A percentile compares a stretch with the other conserved stretches of the same genome.
Conservation (phyloP, 164 flowering plant species). For the Chimonanthus salicifolius region DNA sequence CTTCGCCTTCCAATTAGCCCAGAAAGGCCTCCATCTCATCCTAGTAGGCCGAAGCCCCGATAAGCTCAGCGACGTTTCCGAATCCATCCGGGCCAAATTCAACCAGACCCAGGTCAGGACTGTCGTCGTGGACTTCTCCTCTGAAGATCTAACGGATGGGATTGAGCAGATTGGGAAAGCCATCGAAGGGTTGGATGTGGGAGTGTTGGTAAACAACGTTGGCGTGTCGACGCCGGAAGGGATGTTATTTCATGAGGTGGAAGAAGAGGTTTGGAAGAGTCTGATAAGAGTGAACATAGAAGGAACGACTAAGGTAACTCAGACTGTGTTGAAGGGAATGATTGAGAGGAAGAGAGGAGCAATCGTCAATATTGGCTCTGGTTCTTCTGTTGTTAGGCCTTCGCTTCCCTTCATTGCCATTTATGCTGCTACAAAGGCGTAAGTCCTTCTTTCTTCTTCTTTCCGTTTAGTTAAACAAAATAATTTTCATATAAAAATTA, state of each 20-base stretch:
- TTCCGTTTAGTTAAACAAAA: too few relatives aligned
- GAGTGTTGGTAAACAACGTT: slow-evolving; percentile 76
- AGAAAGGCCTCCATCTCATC: slow-evolving; percentile 64
- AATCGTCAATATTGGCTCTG: slow-evolving; percentile 88
- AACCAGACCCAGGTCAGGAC: slow-evolving; percentile 46
- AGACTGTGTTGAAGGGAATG: slow-evolving; percentile 74
- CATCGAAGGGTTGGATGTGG: slow-evolving; percentile 74
- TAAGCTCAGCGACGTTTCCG: slow-evolving; percentile 57
- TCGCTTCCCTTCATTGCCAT: slow-evolving; percentile 84
- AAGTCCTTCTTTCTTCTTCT: slow-evolving; percentile 12
- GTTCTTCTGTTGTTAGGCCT: slow-evolving; percentile 72
- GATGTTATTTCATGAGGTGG: slow-evolving; percentile 80
- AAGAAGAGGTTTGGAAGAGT: slow-evolving; percentile 50
- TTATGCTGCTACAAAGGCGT: slow-evolving; percentile 95
- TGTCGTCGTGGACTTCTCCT: slow-evolving; percentile 64
- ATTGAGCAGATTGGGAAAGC: slow-evolving; percentile 41
- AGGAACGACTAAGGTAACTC: slow-evolving; percentile 76
- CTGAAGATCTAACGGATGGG: slow-evolving; percentile 66
- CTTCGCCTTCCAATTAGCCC: slow-evolving; percentile 77
- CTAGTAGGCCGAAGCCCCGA: slow-evolving; percentile 72
- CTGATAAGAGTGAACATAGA: slow-evolving; percentile 73
- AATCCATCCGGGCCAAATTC: slow-evolving; percentile 39
- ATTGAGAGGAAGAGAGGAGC: slow-evolving; percentile 83
- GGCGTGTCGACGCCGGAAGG: slow-evolving; percentile 81
- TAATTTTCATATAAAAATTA: too few relatives aligned